Percentiles rank a stretch among this genome's conserved stretches.
Conservation (phyloP, 1,284 basidiomycete genomes). For the Taiwanofungus camphoratus region DNA sequence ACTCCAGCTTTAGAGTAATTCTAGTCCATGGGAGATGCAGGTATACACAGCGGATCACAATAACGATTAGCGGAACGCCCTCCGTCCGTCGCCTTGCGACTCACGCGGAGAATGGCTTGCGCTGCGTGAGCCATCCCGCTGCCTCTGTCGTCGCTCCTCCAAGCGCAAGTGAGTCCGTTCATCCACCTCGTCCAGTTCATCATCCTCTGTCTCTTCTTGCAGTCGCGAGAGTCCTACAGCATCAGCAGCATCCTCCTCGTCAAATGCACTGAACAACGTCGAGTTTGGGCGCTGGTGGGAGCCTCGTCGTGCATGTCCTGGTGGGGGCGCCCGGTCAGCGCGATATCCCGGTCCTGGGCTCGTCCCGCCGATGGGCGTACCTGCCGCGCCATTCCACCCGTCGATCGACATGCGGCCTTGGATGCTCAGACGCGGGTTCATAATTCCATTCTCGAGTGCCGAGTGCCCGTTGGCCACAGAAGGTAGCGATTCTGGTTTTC, state of each 20-base stretch:
- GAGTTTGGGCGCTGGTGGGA: slow-evolving; percentile 58
- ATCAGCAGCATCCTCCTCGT: slow-evolving; percentile 31
- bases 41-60: slow-evolving; percentile 3
- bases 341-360: slow-evolving; percentile 21
- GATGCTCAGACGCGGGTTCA: slow-evolving; percentile 69
- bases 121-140: slow-evolving; percentile 18
- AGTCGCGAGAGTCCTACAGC: slow-evolving; percentile 25
- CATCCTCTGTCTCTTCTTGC: slow-evolving; percentile 28
- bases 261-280: slow-evolving; percentile 63
- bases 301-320: slow-evolving; percentile 38
- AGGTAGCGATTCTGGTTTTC: slow-evolving; percentile 49
- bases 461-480: slow-evolving; percentile 43
- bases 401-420: slow-evolving; percentile 68
- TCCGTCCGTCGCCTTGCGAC: slow-evolving; percentile 15
- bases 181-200: slow-evolving; percentile 29
- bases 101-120: slow-evolving; percentile 22
- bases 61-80: slow-evolving; percentile 12
- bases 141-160: slow-evolving; percentile 13
- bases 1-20: slow-evolving; percentile 1
- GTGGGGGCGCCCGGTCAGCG: slow-evolving; percentile 21
- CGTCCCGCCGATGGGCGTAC: slow-evolving; percentile 31
- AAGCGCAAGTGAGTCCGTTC: slow-evolving; percentile 33
- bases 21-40: slow-evolving; percentile 3
- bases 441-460: slow-evolving; percentile 66
- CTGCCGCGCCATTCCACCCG: slow-evolving; percentile 51